These are phyloP conservation scores for Candida rishiriensis DNA, from an alignment of 805 yeast genomes.

Conservation along the genomic window DNA sequence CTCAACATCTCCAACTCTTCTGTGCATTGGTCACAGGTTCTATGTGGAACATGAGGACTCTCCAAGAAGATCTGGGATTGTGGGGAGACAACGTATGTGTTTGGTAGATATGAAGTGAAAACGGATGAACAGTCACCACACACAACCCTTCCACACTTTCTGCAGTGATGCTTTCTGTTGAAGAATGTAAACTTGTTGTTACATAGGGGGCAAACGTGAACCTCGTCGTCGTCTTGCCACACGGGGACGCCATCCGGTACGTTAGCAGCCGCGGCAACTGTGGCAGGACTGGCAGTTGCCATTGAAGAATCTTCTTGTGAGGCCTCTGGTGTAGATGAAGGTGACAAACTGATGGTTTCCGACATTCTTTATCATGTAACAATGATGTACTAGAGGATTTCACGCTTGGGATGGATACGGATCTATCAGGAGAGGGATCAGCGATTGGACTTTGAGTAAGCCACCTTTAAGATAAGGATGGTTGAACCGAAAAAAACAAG, in stretches of 20 bases:
- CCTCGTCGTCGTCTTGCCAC: slow-evolving; percentile 73
- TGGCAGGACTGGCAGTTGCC: too few species aligned
- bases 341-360: too few species aligned
- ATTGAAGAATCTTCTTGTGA: too few species aligned
- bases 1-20: slow-evolving; percentile 53
- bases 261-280: not conserved
- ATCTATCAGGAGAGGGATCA: too few species aligned
- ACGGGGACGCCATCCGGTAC: slow-evolving; percentile 32
- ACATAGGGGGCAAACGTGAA: slow-evolving; percentile 52
- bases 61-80: slow-evolving; percentile 46
- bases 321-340: too few species aligned
- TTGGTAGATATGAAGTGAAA: slow-evolving; percentile 50
- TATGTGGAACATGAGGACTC: slow-evolving; percentile 51
- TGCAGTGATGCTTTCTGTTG: slow-evolving; percentile 77
- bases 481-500: too few species aligned
- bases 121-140: slow-evolving; percentile 65
- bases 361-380: too few species aligned
- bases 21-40: slow-evolving; percentile 74
- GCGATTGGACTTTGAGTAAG: too few species aligned
- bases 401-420: too few species aligned
- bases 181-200: slow-evolving; percentile 48
- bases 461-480: too few species aligned
- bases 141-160: slow-evolving; percentile 74
- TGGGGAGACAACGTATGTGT: slow-evolving; percentile 53
- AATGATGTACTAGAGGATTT: too few species aligned